Conservation (phyloP, 129 eudicot species). For the Flaveria ramosissima region DNA sequence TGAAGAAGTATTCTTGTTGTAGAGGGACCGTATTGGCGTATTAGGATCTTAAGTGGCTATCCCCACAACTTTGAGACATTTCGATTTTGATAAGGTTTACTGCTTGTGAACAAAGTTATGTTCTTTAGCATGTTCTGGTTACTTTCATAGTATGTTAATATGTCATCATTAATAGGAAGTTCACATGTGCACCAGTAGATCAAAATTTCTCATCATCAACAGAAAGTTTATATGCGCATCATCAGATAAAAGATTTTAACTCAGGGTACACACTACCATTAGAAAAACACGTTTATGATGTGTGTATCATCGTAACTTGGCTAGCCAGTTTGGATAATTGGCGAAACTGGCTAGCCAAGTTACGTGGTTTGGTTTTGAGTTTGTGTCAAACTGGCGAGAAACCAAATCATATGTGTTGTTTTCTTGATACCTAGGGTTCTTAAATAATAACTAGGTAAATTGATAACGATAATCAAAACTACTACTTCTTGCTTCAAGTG, state of each 20-base stretch:
- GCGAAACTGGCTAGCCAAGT: no score
- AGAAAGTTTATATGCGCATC: no score
- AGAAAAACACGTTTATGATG: no score
- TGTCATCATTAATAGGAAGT: neutral
- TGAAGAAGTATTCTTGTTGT: slow-evolving; percentile 13
- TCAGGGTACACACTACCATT: no score
- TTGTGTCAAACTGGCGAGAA: neutral
- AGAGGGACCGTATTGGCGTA: neutral
- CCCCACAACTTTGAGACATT: slow-evolving; percentile 13
- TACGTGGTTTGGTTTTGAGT: no score
- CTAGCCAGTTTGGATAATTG: no score
- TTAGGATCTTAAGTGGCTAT: slow-evolving; percentile 6
- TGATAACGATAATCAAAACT: no score
- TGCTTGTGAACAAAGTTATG: neutral
- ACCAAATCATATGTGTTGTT: neutral
- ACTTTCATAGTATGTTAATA: neutral
- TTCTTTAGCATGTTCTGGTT: slow-evolving; percentile 6
- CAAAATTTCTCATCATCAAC: neutral
- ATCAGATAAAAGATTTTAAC: no score
- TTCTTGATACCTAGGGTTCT: neutral
- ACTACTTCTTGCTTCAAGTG: no score
- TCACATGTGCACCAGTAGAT: neutral
- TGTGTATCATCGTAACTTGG: no score
- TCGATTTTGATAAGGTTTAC: slow-evolving; percentile 13
- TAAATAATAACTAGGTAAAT: neutral